Evolutionary conservation across 2,329 filamentous ascomycete genomes (phyloP).

Genomic region (Aureobasidium mangrovei): DNA sequence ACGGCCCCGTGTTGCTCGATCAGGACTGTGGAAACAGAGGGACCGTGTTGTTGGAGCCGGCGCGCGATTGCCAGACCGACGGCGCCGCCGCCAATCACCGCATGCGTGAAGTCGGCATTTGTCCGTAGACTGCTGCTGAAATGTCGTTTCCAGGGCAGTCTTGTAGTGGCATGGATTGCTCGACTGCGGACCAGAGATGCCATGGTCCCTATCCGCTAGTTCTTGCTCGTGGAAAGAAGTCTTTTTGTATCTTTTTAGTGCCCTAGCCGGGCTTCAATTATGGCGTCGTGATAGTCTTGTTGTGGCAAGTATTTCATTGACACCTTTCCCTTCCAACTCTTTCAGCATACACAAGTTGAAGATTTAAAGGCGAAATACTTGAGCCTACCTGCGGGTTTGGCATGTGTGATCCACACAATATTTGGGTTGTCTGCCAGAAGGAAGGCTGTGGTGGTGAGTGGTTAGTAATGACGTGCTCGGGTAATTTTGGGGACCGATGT

Average conservation of each 20-base stretch:
- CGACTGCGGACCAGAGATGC: background rate
- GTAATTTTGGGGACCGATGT: background rate
- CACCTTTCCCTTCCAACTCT: too few species aligned
- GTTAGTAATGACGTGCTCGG: background rate
- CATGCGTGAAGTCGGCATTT: conserved; percentile 54
- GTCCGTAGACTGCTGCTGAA: conserved; percentile 37
- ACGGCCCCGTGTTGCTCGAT: conserved; percentile 69
- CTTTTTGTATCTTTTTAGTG: too few species aligned
- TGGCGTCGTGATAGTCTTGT: too few species aligned
- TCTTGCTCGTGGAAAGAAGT: too few species aligned
- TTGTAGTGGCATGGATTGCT: background rate
- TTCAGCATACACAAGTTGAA: too few species aligned
- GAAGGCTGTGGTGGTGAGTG: background rate
- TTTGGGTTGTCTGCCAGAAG: too few species aligned
- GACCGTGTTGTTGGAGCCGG: conserved; percentile 47
- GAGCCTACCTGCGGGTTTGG: too few species aligned
- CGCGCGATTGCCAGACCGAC: conserved; percentile 75
- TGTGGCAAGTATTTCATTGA: too few species aligned
- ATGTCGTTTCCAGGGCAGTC: background rate
- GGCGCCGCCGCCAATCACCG: conserved; percentile 60
- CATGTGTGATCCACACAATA: too few species aligned
- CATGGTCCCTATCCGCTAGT: background rate
- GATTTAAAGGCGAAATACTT: too few species aligned
- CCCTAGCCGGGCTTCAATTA: too few species aligned
- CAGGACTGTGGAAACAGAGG: conserved; percentile 57